Base-by-base conservation (phyloP, 2,329 filamentous ascomycete genomes). In the Botrytis fragariae region DNA sequence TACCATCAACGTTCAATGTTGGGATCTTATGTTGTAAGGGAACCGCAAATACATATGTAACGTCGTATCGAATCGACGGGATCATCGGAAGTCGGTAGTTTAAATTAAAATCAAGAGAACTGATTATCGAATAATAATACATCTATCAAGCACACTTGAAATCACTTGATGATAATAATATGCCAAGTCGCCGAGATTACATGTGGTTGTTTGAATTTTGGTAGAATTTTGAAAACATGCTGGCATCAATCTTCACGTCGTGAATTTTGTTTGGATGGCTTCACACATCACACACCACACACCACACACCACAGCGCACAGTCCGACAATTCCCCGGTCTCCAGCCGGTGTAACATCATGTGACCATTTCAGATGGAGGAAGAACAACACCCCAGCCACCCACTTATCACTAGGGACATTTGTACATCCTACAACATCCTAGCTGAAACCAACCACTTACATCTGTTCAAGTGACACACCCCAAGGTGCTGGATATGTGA, bases 21-120 rank as follows among this genome's bases (percentile, higher is more conserved):
- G n/a, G n/a, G 54, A 68, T 29, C 44, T 57, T 25, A 39, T 68
- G 45, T 25, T 39, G 25, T n/a, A 35, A 22, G n/a, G n/a, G 18
- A 35, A 35, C 20, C 44, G 29, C 42, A 14, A 62, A 62, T 57
- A 65, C 45, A 64, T 42, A 72, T 72, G 70, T 72, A 72, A 72
- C 70, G 70, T 72, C 70, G 70, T 72, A 72, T 72, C 37, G 32
- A 57, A 59, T 51, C 29, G 35, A 51, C 12, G 64, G 64, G 64
- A 51, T 67, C 44, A 45, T 29, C 64, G 63, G 63, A 67, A 18
- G 29, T 67, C 61, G 60, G 60, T 29, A 18, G 22, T 42, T 39
- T 16, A n/a, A 6, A n/a, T 2, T 16, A n/a, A 6, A n/a, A 1
- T 22, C 25, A 18, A 42, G 37, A 29, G 18, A 62, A 42, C 22